Conservation (phyloP, 2,329 filamentous ascomycete species). For the Scedosporium minutisporum region DNA sequence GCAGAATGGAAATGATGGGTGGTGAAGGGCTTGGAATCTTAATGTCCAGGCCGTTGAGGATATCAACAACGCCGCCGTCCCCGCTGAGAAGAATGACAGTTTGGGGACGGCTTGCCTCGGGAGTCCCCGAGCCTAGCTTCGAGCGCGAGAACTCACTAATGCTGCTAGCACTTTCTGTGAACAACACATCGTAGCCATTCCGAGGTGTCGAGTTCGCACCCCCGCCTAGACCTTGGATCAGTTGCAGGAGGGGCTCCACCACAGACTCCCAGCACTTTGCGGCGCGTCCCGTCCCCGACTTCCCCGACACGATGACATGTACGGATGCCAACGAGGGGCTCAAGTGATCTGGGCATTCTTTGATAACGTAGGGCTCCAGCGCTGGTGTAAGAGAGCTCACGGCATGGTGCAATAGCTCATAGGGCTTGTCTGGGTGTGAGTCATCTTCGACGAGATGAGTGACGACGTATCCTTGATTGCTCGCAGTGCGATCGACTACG, state of each 20-base stretch:
- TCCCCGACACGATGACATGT: slow-evolving; percentile 59
- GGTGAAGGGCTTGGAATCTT: slow-evolving; percentile 8
- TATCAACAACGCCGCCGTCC: slow-evolving; percentile 77
- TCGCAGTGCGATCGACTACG: not conserved
- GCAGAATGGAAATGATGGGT: slow-evolving; percentile 44
- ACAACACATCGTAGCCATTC: slow-evolving; percentile 40
- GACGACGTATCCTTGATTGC: slow-evolving; percentile 1
- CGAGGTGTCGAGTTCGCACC: slow-evolving; percentile 6
- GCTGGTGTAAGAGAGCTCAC: slow-evolving; percentile 18
- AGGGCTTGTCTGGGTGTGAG: slow-evolving; percentile 9
- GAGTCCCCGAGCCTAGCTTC: slow-evolving; percentile 19
- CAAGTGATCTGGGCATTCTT: slow-evolving; percentile 4
- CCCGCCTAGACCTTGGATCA: slow-evolving; percentile 1
- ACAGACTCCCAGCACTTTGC: slow-evolving; percentile 4
- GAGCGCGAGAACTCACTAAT: slow-evolving; percentile 51
- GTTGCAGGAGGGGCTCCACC: slow-evolving; percentile 2
- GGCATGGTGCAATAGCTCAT: slow-evolving; percentile 6
- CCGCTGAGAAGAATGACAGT: slow-evolving; percentile 74
- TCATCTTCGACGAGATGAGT: slow-evolving; percentile 2
- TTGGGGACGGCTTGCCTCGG: slow-evolving; percentile 20
- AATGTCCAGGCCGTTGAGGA: slow-evolving; percentile 53
- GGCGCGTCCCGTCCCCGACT: slow-evolving; percentile 53
- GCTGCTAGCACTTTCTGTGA: slow-evolving; percentile 54
- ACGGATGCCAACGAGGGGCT: slow-evolving; percentile 21
- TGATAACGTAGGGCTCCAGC: slow-evolving; percentile 12